These are phyloP conservation scores for Ophiocordyceps unilateralis DNA, from an alignment of 2,329 filamentous ascomycete genomes.

Conservation along the genomic window DNA sequence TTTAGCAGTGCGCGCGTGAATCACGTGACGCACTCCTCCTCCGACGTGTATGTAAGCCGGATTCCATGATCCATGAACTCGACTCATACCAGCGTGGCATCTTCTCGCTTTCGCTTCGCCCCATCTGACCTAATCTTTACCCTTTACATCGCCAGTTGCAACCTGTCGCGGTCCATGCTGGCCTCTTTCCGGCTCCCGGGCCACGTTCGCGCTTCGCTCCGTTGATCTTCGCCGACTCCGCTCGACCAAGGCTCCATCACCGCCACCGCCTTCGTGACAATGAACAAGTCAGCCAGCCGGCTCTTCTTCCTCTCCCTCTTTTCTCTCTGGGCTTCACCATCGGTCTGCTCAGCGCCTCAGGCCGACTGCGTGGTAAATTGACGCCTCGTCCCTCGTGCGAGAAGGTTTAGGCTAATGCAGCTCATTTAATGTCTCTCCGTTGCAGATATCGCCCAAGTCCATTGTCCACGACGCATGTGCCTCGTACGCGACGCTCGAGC, in stretches of 20 bases:
- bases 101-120: slow-evolving; percentile 3
- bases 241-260: background rate
- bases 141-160: background rate
- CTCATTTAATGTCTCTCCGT: background rate
- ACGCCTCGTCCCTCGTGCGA: too few species aligned
- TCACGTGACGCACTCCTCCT: background rate
- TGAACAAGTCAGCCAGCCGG: slow-evolving; percentile 32
- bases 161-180: background rate
- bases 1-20: too few species aligned
- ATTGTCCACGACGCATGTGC: slow-evolving; percentile 91
- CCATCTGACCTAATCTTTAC: background rate
- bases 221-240: background rate
- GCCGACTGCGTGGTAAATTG: slow-evolving; percentile 37
- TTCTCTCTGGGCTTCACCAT: slow-evolving; percentile 32
- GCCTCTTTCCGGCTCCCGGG: background rate
- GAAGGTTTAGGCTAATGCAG: slow-evolving; percentile 1
- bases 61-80: background rate
- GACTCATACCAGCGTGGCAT: slow-evolving; percentile 11
- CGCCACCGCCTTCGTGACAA: too few species aligned
- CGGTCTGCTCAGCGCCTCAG: slow-evolving; percentile 23
- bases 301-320: slow-evolving; percentile 40
- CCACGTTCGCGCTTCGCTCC: background rate
- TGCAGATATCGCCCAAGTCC: slow-evolving; percentile 68
- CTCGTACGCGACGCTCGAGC: slow-evolving; percentile 80
- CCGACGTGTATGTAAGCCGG: background rate